Conservation (phyloP, 1,284 basidiomycete species). For the Fistulinella cinereoalba region DNA sequence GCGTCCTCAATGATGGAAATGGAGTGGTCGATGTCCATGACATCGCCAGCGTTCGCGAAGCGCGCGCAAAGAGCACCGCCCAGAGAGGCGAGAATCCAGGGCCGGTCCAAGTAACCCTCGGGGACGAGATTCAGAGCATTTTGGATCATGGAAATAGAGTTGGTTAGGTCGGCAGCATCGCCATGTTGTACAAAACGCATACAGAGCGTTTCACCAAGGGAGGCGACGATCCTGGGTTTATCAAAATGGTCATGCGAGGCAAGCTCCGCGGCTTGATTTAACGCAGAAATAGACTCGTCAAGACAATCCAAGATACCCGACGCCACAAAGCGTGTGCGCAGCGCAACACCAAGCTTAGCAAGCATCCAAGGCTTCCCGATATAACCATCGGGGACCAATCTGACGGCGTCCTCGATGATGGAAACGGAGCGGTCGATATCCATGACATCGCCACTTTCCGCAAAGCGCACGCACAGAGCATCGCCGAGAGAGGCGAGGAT, state of each 20-base stretch:
- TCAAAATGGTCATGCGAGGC: background rate
- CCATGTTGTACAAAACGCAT: too few species aligned
- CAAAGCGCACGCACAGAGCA: background rate
- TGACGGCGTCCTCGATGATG: background rate
- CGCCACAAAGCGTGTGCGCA: too few species aligned
- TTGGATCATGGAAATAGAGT: too few species aligned
- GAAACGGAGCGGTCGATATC: background rate
- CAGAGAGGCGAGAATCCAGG: background rate
- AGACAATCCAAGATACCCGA: too few species aligned
- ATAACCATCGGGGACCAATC: background rate
- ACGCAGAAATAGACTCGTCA: too few species aligned
- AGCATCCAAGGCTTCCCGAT: background rate
- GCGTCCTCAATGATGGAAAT: background rate
- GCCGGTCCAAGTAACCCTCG: too few species aligned
- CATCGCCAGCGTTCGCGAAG: background rate
- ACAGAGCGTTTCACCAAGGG: too few species aligned
- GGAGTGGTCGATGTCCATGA: background rate
- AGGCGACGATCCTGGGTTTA: too few species aligned
- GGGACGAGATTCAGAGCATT: too few species aligned
- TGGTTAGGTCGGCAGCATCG: too few species aligned
- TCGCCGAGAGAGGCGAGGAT: background rate
- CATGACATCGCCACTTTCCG: background rate
- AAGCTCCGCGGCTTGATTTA: background rate
- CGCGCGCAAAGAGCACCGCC: background rate
- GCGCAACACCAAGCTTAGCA: too few species aligned